phyloP scores from a whole-genome alignment of 1,284 basidiomycete species.

The Trametes pubescens region DNA sequence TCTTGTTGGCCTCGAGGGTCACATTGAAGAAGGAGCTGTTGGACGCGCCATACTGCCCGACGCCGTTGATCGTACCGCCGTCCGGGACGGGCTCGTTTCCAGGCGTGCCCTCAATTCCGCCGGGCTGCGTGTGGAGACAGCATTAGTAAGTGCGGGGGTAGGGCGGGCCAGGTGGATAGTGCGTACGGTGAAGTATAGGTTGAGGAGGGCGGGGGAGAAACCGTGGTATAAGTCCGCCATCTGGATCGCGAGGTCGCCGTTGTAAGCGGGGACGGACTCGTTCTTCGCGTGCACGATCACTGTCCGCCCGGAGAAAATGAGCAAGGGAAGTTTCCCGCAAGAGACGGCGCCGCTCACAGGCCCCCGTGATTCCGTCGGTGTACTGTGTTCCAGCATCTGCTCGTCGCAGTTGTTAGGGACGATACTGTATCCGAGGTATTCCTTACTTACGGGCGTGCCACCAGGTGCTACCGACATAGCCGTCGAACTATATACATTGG shows the following conservation, averaged over 20 bases:
- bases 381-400: slow-evolving; percentile 48
- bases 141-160: background rate
- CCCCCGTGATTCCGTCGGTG: slow-evolving; percentile 56
- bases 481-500: slow-evolving; percentile 22
- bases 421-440: background rate
- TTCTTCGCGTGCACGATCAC: slow-evolving; percentile 38
- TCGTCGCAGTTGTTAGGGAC: background rate
- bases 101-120: slow-evolving; percentile 44
- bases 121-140: slow-evolving; percentile 30
- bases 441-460: slow-evolving; percentile 37
- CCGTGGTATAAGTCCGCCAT: slow-evolving; percentile 50
- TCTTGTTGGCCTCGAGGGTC: slow-evolving; percentile 37
- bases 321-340: no score
- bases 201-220: slow-evolving; percentile 41
- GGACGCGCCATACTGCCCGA: slow-evolving; percentile 44
- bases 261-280: slow-evolving; percentile 42
- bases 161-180: background rate
- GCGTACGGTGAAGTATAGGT: slow-evolving; percentile 43
- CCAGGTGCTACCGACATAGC: slow-evolving; percentile 35
- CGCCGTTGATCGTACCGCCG: slow-evolving; percentile 47
- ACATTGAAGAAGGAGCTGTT: slow-evolving; percentile 40
- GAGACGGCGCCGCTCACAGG: slow-evolving; percentile 28
- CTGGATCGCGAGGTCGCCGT: slow-evolving; percentile 47
- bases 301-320: slow-evolving; percentile 14
- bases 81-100: slow-evolving; percentile 52